Evolutionary conservation across 139 green algal genomes (phyloP), one percentile per base, ranked within the genome.

Genomic region (Eudorina sp.): DNA sequence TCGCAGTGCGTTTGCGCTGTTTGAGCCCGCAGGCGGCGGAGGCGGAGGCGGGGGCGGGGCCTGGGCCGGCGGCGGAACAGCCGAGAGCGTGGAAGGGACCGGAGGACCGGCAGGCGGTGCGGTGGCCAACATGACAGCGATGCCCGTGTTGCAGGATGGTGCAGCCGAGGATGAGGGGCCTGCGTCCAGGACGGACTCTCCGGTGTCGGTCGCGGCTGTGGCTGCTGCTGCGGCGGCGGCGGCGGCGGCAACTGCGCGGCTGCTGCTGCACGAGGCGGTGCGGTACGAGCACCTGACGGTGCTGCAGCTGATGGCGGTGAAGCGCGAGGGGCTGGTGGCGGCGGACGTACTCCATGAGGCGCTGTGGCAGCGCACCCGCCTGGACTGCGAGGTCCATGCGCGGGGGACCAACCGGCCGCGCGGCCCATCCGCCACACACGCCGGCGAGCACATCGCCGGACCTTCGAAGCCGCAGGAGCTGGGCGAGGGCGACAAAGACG

Each of bases 221-320:
- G 75, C 46, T 45, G 73, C 45, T 19, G 73, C 45, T 8, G 73
- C 73, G 45, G 73, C 75, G 40, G 70, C 53, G 3, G 76, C 23
- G 1, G 76, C 76, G 21, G 53, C 53, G 2, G 34, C 48, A 13
- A 38, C 14, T 9, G 7, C 6, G 19, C 62, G n/a, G 45, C 7
- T 53, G 60, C 34, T 87, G 34, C 64, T 78, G 23, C 23, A 58
- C 34, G n/a, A n/a, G 21, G 81, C 64, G 16, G 81, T 87, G 34
- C 64, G 81, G 4, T 87, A 53, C 38, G 68, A 81, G 68, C 83
- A 88, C 53, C 66, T 88, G 23, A 81, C 83, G 13, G 38, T 72
- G 13, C 68, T 68, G 48, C 83, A 88, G 68, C 68, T 88, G 68
- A 45, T 81, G 48, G 68, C 48, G 13, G 48, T 81, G n/a, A 25